Evolutionary conservation across 306 rosid species (phyloP).

Genomic region (Fragaria nilgerrensis): DNA sequence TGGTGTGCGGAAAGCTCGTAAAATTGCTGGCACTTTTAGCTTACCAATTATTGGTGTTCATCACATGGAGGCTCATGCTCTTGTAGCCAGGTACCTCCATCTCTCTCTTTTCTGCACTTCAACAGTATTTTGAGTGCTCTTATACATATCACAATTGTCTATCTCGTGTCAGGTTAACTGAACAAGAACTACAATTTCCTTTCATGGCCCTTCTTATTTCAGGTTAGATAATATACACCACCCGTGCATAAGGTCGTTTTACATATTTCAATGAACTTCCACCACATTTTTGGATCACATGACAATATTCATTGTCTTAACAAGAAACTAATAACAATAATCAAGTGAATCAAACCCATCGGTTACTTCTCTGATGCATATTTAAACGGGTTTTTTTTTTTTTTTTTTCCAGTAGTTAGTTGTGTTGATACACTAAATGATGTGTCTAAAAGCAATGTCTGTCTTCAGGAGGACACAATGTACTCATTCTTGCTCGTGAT

Average conservation of each 20-base stretch:
- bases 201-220: constrained; percentile 90
- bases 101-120: not conserved
- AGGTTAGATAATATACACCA: constrained; percentile 39
- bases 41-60: constrained; percentile 86
- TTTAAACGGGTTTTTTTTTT: not conserved
- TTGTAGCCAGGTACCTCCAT: constrained; percentile 77
- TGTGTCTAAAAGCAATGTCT: not conserved
- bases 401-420: not conserved
- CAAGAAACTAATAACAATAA: not conserved
- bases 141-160: constrained; percentile 21
- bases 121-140: constrained; percentile 16
- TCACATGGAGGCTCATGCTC: constrained; percentile 99
- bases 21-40: constrained; percentile 55
- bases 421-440: not conserved
- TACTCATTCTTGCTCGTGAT: constrained; percentile 80
- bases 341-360: not conserved
- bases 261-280: not conserved
- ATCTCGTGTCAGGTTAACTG: constrained; percentile 55
- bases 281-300: not conserved
- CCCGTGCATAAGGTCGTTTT: constrained; percentile 2
- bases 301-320: not conserved
- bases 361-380: not conserved
- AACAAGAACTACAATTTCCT: constrained; percentile 80
- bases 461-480: constrained; percentile 79
- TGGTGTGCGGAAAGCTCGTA: constrained; percentile 85